Percentiles rank a stretch among this genome's conserved stretches.
phyloP scores from a whole-genome alignment of 1,284 basidiomycete species.

The Melampsora americana region DNA sequence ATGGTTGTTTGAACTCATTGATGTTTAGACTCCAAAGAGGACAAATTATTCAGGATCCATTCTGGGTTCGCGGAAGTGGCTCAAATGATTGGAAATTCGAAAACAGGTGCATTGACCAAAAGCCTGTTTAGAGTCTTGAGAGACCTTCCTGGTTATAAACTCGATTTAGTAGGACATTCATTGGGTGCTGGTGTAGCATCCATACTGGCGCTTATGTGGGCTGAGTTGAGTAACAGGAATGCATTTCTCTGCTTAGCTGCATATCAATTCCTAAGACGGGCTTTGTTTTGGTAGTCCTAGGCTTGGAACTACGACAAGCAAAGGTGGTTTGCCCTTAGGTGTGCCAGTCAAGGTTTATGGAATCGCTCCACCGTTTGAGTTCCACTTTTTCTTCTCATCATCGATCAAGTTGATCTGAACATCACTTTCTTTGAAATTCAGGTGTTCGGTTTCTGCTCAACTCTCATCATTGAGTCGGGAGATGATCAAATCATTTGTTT shows the following conservation, averaged over 20 bases:
- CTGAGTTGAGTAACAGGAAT: conserved; percentile 62
- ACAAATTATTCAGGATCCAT: conserved; percentile 10
- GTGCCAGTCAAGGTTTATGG: conserved; percentile 23
- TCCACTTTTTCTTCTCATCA: background rate
- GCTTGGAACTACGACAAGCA: background rate
- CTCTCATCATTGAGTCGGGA: conserved; percentile 15
- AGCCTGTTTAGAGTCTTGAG: background rate
- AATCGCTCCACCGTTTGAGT: conserved; percentile 29
- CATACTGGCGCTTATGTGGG: conserved; percentile 77
- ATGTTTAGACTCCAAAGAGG: background rate
- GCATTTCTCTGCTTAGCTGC: background rate
- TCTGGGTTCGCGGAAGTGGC: conserved; percentile 23
- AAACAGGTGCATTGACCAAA: background rate
- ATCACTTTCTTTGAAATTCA: background rate
- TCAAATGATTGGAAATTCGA: conserved; percentile 7
- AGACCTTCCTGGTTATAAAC: conserved; percentile 34
- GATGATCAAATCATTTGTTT: conserved; percentile 68
- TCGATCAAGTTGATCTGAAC: no score
- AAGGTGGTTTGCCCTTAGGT: conserved; percentile 23
- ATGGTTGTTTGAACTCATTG: background rate
- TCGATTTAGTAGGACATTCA: conserved; percentile 67
- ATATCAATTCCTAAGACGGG: background rate
- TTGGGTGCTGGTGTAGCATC: conserved; percentile 79
- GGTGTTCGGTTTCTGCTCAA: conserved; percentile 17
- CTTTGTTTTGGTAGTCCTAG: conserved; percentile 19